Evolutionary conservation across 139 green algal genomes (phyloP), one percentile per base, ranked within the genome.

Genomic region (Medakamo hakoo): DNA sequence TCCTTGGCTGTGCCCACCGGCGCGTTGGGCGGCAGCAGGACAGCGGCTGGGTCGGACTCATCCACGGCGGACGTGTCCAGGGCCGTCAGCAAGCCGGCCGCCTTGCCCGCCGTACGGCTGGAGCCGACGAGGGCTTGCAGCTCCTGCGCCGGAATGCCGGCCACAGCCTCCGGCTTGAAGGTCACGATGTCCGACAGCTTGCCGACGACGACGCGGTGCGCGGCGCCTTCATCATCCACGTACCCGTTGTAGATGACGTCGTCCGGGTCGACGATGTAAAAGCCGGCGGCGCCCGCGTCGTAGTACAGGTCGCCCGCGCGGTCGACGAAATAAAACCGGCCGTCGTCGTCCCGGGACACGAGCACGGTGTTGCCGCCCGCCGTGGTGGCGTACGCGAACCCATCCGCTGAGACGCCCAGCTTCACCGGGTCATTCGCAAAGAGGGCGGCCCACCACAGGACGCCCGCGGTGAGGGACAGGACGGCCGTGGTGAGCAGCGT

Each of bases 231-330:
- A 19, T 52, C n/a, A 30, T 78, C 74, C 9, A 76, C 19, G 48
- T 63, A 80, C n/a, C 66, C 16, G 49, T 80, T 80, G 66, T 57
- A 67, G 56, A 77, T 70, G 4, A 68, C 32, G 25, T 66, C 62
- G 24, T 57, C 14, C 0, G 26, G 30, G 62, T 70, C 62, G 31
- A 80, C 73, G 1, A 82, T 68, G 57, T 77, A 78, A 24, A 82
- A 55, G 3, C 76, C 76, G 18, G 68, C 48, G 3, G 40, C n/a
- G 18, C 72, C 70, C 0, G 73, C 72, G 57, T 82, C 74, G 64
- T 82, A 82, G 63, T 82, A 82, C 27, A 82, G 63, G 65, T 78
- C 78, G 65, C 76, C 76, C 1, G 65, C 65, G 40, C 22, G 26
- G 63, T 82, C 76, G 49, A 80, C 66, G 58, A 82, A 64, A 57